phyloP scores from a whole-genome alignment of 2,329 filamentous ascomycete genomes.

The Botrytis porri region DNA sequence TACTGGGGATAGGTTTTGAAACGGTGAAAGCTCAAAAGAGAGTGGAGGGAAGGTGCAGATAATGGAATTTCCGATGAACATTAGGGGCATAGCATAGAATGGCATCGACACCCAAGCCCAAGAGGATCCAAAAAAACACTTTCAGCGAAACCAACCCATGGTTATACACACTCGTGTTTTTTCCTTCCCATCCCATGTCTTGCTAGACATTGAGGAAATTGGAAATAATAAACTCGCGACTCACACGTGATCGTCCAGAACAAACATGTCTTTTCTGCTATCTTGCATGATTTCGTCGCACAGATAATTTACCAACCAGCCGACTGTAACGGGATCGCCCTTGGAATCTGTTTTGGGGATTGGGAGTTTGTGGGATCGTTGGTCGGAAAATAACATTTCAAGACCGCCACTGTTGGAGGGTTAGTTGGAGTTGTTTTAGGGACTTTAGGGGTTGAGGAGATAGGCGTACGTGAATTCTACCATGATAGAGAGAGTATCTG shows the following conservation, averaged over 20 bases:
- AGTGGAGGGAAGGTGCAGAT: not conserved
- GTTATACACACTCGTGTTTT: not conserved
- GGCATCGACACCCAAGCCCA: not conserved
- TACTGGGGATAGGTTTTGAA: slow-evolving; percentile 6
- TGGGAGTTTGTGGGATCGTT: slow-evolving; percentile 67
- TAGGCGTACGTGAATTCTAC: slow-evolving; percentile 62
- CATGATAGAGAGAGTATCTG: slow-evolving; percentile 52
- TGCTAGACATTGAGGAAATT: slow-evolving; percentile 21
- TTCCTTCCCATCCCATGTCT: not conserved
- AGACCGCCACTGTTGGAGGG: slow-evolving; percentile 68
- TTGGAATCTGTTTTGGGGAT: slow-evolving; percentile 62
- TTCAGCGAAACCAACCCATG: not conserved
- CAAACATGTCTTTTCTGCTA: slow-evolving; percentile 80
- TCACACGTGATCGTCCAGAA: slow-evolving; percentile 84
- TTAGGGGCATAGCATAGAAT: slow-evolving; percentile 11
- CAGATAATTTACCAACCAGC: slow-evolving; percentile 74
- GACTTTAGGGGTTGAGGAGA: not conserved
- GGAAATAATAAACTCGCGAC: slow-evolving; percentile 38
- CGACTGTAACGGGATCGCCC: slow-evolving; percentile 64
- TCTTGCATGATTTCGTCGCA: slow-evolving; percentile 84
- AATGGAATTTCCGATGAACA: slow-evolving; percentile 5
- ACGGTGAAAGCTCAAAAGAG: not conserved
- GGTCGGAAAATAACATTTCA: slow-evolving; percentile 87
- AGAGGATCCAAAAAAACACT: not conserved
- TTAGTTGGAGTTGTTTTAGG: not conserved